Evolutionary conservation across 768 basidiomycete species (phyloP), one percentile per base, ranked within the genome.

Genomic region (Naganishia kalamii): DNA sequence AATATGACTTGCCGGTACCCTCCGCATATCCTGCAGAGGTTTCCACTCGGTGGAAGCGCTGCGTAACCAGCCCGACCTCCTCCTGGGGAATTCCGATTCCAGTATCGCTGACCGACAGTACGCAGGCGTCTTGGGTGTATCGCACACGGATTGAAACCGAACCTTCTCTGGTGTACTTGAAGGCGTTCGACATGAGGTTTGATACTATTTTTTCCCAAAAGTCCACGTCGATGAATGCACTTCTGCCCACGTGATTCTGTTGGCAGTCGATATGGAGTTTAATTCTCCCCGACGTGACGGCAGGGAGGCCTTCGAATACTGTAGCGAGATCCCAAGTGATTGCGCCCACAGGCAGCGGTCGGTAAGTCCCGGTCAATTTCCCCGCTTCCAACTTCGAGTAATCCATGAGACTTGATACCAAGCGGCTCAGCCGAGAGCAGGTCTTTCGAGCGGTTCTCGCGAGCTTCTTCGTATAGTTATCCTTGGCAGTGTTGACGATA

Each of bases 321-420:
- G 65, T 66, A 0, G 80, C 75, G 0, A 81, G 69, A 27, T 79
- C 79, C 17, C 66, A 25, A 2, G 78, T 75, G 43, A 75, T 75
- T 1, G 51, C 47, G 19, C 76, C 75, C 4, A 81, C 66, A 43
- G 78, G 70, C 27, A 71, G 70, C 0, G 79, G 77, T 12, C 70
- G 62, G 65, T 74, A 77, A 19, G 65, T 48, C 11, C 70, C 74
- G 40, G 69, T 57, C 30, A 77, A 63, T 40, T 73, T 69, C 4
- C 79, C 79, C 0, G 76, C 78, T 65, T 78, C 79, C 11, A 80
- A 66, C 15, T 76, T 73, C 25, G 72, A 77, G 66, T 80, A 80
- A 67, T 81, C 80, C 78, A 80, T 78, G 17, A 81, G 63, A 13
- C 78, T 73, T 37, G 78, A 75, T 32, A 81, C 78, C 7, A 81